Evolutionary conservation across 192 early-diverging fungal species (phyloP), one percentile per base, ranked within the genome.

Genomic region (Linderina pennispora): DNA sequence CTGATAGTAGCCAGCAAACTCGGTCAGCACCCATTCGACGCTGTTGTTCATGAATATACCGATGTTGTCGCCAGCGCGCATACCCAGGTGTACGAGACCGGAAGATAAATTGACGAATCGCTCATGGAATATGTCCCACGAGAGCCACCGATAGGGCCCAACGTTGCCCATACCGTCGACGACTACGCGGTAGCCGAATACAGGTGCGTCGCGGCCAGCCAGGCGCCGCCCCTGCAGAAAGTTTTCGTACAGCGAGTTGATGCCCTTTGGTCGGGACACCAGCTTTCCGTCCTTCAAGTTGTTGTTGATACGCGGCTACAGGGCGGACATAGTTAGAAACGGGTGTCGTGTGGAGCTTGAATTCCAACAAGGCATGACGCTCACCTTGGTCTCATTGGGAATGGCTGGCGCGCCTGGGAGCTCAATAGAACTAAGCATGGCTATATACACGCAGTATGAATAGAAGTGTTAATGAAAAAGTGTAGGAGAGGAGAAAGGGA

Each of bases 21-120:
- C 85, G 19, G 73, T 73, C 54, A 87, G 75, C 33, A 89, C 81
- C 91, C 89, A 91, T 64, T 91, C 89, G 40, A 81, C 58, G 24
- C 82, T 77, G 66, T 91, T 91, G 45, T 79, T 72, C 40, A 82
- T 74, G 46, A 82, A 86, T 8, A 93, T 59, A 20, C 91, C 89
- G 31, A 90, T 43, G 14, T 40, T 39, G 34, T 74, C 70, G 14
- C 53, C 53, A 0, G 63, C 50, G 37, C 48, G 42, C 23, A 66
- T 6, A 0, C 70, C 70, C 38, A 66, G 46, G 6, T 53, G 46
- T 22, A 59, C 49, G 23, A 74, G 43, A 5, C 70, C 70, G 32
- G 62, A 82, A 32, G 74, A 77, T 22, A 83, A 65, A 45, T 85
- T 80, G 36, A 80, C 74, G 16, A 86, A 60, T 5, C 83, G 76